These are phyloP conservation scores for Sphenostylis stenocarpa DNA, from an alignment of 306 rosid genomes.

Conservation along the genomic window DNA sequence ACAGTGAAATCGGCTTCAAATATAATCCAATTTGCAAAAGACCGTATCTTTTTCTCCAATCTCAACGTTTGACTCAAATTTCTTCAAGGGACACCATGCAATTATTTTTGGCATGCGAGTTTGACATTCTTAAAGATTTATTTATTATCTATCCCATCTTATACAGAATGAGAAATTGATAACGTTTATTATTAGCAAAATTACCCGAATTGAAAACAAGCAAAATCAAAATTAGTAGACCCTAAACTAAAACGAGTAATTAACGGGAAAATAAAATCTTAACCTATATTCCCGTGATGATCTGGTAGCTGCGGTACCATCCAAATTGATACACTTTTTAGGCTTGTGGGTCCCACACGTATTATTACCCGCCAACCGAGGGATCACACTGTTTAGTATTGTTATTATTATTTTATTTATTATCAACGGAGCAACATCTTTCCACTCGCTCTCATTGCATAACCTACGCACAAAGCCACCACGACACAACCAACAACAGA, in stretches of 20 bases:
- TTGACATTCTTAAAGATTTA: not conserved
- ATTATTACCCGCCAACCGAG: conserved; percentile 50
- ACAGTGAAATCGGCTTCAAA: not conserved
- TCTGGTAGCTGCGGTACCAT: conserved; percentile 44
- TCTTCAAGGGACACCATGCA: not conserved
- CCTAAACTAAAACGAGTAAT: not conserved
- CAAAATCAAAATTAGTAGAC: conserved; percentile 24
- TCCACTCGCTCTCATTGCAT: conserved; percentile 32
- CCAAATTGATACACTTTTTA: not conserved
- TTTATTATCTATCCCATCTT: not conserved
- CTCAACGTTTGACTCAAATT: not conserved
- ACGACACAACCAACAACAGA: not conserved
- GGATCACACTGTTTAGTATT: not conserved
- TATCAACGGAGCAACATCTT: conserved; percentile 2
- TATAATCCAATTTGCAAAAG: not conserved
- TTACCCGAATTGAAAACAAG: not conserved
- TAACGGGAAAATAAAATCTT: not conserved
- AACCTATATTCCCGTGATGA: conserved; percentile 31
- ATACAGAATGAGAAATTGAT: conserved; percentile 11
- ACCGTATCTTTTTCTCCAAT: not conserved
- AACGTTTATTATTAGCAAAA: conserved; percentile 12
- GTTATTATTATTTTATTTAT: not conserved
- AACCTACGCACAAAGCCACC: conserved; percentile 30
- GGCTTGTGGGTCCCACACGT: conserved; percentile 40
- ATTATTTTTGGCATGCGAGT: not conserved